A percentile compares a stretch with the other conserved stretches of the same genome.
Conservation (phyloP, 73 alveolate genomes). For the Paraurostyla sp. region DNA sequence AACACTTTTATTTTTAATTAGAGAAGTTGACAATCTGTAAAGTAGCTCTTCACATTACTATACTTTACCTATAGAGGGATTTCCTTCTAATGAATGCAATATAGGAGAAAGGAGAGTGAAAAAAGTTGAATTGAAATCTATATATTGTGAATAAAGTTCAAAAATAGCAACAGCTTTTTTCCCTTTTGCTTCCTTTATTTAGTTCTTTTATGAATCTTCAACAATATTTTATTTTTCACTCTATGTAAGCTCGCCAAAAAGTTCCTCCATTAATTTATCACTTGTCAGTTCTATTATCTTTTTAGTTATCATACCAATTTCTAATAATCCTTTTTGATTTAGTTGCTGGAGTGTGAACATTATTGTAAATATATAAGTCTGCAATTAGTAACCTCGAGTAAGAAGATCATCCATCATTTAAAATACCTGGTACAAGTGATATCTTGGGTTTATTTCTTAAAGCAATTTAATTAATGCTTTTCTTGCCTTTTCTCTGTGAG, state of each 20-base stretch:
- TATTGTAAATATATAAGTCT: conserved; percentile 36
- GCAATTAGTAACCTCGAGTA: conserved; percentile 24
- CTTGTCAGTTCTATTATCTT: not conserved
- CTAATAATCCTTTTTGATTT: not conserved
- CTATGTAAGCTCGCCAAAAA: conserved; percentile 41
- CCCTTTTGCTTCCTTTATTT: conserved; percentile 60
- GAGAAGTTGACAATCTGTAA: conserved; percentile 8
- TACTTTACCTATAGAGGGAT: conserved; percentile 25
- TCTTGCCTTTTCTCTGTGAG: conserved; percentile 69
- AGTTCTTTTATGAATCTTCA: not conserved
- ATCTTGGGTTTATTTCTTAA: conserved; percentile 17
- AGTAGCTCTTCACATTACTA: conserved; percentile 64
- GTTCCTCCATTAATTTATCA: conserved; percentile 60
- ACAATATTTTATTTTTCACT: conserved; percentile 38
- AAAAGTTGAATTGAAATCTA: conserved; percentile 45
- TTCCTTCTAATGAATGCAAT: conserved; percentile 34
- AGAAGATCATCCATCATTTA: conserved; percentile 1
- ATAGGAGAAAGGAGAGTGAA: conserved; percentile 49
- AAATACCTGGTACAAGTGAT: not conserved
- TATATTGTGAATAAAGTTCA: conserved; percentile 59
- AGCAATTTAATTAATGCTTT: conserved; percentile 56
- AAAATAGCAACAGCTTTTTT: conserved; percentile 51
- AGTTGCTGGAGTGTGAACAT: conserved; percentile 16
- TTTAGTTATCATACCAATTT: conserved; percentile 1
- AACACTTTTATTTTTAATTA: conserved; percentile 57